Percentiles rank a stretch among this genome's conserved stretches.
Conservation (phyloP, 2,329 filamentous ascomycete genomes). For the Exophiala phaeomuriformis region DNA sequence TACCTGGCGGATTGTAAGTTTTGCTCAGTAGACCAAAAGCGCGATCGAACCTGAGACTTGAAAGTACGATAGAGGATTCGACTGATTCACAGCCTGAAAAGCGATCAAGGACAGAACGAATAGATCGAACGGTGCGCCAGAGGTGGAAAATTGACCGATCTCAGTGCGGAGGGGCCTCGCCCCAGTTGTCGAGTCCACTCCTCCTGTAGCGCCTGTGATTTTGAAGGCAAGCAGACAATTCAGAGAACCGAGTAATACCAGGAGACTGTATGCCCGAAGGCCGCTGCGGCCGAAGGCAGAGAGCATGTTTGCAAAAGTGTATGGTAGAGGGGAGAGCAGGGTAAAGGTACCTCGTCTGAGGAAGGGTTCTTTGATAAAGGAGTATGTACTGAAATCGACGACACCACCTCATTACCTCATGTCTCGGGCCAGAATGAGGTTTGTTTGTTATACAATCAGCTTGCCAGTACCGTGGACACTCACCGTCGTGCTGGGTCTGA, state of each 20-base stretch:
- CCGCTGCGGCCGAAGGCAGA: background rate
- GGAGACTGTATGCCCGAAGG: constrained; percentile 1
- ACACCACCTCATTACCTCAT: background rate
- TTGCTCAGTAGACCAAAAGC: background rate
- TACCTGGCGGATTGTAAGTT: constrained; percentile 48
- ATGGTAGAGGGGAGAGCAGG: background rate
- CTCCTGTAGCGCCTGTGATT: constrained; percentile 29
- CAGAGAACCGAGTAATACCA: constrained; percentile 1
- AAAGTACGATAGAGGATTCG: constrained; percentile 64
- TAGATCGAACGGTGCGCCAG: constrained; percentile 60
- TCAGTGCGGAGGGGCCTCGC: constrained; percentile 50
- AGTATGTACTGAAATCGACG: background rate
- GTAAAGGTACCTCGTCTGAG: background rate
- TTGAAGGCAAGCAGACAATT: constrained; percentile 15
- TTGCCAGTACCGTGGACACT: constrained; percentile 10
- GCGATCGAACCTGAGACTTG: constrained; percentile 58
- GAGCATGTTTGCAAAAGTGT: constrained; percentile 8
- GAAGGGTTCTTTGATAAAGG: constrained; percentile 7
- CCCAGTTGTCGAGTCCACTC: constrained; percentile 29
- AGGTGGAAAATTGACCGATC: constrained; percentile 57
- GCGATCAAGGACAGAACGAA: constrained; percentile 67
- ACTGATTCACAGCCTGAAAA: constrained; percentile 62
- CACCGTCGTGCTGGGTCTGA: constrained; percentile 18
- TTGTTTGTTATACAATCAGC: constrained; percentile 12
- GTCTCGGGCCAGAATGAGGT: background rate